Evolutionary conservation across 148 eudicot genomes (phyloP), one percentile per base, ranked within the genome.

Genomic region (Fagopyrum tataricum): DNA sequence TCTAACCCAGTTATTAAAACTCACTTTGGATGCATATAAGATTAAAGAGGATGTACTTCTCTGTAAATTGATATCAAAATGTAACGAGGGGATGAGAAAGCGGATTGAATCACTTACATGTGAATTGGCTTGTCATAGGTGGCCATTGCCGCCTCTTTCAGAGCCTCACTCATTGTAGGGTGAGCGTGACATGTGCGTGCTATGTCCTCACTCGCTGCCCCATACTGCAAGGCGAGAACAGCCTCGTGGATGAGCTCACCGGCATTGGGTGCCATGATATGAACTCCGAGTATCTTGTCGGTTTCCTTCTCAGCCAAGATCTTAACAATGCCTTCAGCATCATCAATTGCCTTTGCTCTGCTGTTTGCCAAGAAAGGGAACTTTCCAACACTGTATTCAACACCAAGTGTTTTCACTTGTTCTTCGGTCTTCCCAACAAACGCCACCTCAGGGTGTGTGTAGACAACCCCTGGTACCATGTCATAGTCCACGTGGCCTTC

Each of bases 141-240:
- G 41, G 82, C 82, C 97, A 94, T 91, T 20, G 98, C 98, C 67
- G 98, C 98, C 79, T 94, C 97, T 79, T 94, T 94, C 76, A 94
- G n/a, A 1, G 98, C 98, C 79, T 94, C 98, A 7, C 97, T 91
- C 97, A 94, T 89, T n/a, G 98, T 94, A 18, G 98, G 98, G 82
- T 94, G 98, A 6, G 97, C 98, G 51, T 94, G 98, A 79, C 98
- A 94, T 0, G 98, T 94, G 68, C 98, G 97, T 17, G 98, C 98
- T 73, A 94, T 94, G 73, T 94, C 98, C 86, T 94, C 98, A 40
- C 98, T 94, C 9, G 98, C 84, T 1, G 98, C 98, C 17, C 96
- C 97, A 46, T 94, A 94, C 17, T 84, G 81, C 85, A 94, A 55
- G 14, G 97, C 98, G 68, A 91, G 77, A 41, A 84, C 96, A 0